These are phyloP conservation scores for Yamadazyma pseudoaaseri DNA, from an alignment of 1,139 yeast genomes.

Conservation along the genomic window DNA sequence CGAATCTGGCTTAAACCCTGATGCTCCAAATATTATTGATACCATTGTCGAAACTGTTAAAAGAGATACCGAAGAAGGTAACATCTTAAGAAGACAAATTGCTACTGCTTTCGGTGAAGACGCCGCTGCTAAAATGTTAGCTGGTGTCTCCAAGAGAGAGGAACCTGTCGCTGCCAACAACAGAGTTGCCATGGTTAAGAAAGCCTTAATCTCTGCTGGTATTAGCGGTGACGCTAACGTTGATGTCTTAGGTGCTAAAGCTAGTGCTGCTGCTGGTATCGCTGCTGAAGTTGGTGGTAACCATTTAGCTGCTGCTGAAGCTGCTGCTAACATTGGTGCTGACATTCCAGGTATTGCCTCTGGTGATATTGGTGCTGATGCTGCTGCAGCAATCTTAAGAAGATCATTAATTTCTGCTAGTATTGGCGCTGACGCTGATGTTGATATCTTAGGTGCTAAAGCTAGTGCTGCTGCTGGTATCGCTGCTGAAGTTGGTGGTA, in stretches of 20 bases:
- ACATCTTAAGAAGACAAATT: constrained; percentile 14
- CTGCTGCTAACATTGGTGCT: constrained; percentile 9
- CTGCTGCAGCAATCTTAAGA: constrained; percentile 13
- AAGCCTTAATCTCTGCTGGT: constrained; percentile 15
- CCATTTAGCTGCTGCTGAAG: constrained; percentile 13
- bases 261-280: constrained; percentile 7
- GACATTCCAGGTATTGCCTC: constrained; percentile 8
- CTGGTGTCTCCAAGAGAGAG: constrained; percentile 11
- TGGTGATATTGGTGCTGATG: constrained; percentile 10
- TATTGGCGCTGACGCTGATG: constrained; percentile 15
- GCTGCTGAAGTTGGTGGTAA: constrained; percentile 11
- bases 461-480: constrained; percentile 10
- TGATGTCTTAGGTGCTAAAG: constrained; percentile 10
- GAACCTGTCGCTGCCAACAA: constrained; percentile 8
- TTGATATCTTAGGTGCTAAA: constrained; percentile 9
- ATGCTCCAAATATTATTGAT: constrained; percentile 10
- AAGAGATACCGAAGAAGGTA: constrained; percentile 11
- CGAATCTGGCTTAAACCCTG: constrained; percentile 11
- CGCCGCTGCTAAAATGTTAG: constrained; percentile 11
- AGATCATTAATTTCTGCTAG: constrained; percentile 16
- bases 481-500: constrained; percentile 10
- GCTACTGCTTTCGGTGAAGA: constrained; percentile 13
- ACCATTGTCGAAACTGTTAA: constrained; percentile 13
- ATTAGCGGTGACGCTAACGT: constrained; percentile 12
- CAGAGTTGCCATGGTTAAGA: constrained; percentile 15